Percentiles rank a stretch among this genome's conserved stretches.
phyloP scores from a whole-genome alignment of 768 basidiomycete species.

The Phylloporus sp. region DNA sequence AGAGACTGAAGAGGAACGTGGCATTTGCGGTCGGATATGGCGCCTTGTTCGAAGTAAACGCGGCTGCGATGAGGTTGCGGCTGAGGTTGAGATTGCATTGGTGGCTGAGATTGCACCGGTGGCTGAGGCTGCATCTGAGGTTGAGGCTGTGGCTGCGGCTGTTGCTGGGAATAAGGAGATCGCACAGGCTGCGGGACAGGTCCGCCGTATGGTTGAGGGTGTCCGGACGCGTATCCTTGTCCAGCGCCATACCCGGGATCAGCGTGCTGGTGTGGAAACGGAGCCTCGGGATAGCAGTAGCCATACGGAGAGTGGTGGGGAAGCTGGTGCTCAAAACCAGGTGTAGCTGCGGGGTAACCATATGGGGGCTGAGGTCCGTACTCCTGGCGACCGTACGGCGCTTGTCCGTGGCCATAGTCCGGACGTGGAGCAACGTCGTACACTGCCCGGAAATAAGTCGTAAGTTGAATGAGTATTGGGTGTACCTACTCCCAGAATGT shows the following conservation, averaged over 20 bases:
- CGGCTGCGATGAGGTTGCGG: conserved; percentile 16
- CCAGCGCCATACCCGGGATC: conserved; percentile 21
- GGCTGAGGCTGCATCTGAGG: conserved; percentile 36
- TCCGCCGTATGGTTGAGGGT: conserved; percentile 21
- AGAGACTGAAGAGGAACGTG: too few species aligned
- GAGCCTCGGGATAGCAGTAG: conserved; percentile 25
- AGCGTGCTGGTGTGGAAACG: conserved; percentile 25
- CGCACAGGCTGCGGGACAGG: conserved; percentile 25
- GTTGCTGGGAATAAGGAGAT: conserved; percentile 31
- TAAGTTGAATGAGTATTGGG: background rate
- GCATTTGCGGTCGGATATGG: too few species aligned
- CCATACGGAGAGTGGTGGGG: conserved; percentile 30
- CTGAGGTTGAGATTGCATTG: conserved; percentile 19
- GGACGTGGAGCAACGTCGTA: conserved; percentile 42
- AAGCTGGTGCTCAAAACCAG: conserved; percentile 41
- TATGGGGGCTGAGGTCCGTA: conserved; percentile 39
- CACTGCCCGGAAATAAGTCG: conserved; percentile 32
- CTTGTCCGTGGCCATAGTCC: conserved; percentile 25
- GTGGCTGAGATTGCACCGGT: conserved; percentile 25
- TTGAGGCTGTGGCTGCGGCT: conserved; percentile 29
- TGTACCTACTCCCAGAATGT: conserved; percentile 54
- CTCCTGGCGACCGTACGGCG: conserved; percentile 28
- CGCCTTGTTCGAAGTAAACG: too few species aligned
- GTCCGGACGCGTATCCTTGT: conserved; percentile 19
- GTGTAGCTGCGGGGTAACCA: conserved; percentile 37